Evolutionary conservation across 1,284 basidiomycete species (phyloP).

Genomic region (Chiua sp.): DNA sequence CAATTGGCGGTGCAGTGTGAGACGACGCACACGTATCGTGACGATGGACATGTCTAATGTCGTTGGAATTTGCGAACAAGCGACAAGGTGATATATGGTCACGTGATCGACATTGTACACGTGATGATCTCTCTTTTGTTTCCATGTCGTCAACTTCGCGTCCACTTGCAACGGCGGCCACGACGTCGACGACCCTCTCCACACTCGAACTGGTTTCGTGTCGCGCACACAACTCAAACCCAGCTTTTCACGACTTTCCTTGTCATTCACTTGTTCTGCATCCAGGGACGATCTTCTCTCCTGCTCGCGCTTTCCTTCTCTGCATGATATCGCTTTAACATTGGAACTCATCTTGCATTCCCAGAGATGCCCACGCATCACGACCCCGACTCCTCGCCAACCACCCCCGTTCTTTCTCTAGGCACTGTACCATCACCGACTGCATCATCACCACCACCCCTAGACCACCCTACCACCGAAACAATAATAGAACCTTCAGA

Average conservation of each 20-base stretch:
- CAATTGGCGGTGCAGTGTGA: neutral
- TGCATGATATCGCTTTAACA: constrained; percentile 27
- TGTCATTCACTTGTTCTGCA: constrained; percentile 12
- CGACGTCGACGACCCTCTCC: constrained; percentile 14
- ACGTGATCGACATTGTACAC: constrained; percentile 17
- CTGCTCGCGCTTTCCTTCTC: constrained; percentile 2
- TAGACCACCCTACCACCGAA: constrained; percentile 32
- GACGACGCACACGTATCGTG: constrained; percentile 58
- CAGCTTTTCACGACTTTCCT: constrained; percentile 9
- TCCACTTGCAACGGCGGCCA: constrained; percentile 22
- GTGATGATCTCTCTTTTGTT: constrained; percentile 27
- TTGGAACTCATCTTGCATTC: constrained; percentile 10
- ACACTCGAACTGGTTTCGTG: neutral
- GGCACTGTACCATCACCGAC: constrained; percentile 33
- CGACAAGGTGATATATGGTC: constrained; percentile 1
- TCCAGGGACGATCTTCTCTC: constrained; percentile 8
- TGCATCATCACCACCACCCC: constrained; percentile 24
- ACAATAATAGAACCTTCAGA: constrained; percentile 28
- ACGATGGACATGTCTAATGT: constrained; percentile 71
- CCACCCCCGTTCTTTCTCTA: constrained; percentile 14
- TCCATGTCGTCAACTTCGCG: constrained; percentile 8
- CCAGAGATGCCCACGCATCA: constrained; percentile 35
- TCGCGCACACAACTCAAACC: neutral
- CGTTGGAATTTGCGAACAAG: neutral
- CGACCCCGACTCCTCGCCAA: constrained; percentile 20